phyloP scores from a whole-genome alignment of 306 rosid genomes.

The Acacia melanoxylon region DNA sequence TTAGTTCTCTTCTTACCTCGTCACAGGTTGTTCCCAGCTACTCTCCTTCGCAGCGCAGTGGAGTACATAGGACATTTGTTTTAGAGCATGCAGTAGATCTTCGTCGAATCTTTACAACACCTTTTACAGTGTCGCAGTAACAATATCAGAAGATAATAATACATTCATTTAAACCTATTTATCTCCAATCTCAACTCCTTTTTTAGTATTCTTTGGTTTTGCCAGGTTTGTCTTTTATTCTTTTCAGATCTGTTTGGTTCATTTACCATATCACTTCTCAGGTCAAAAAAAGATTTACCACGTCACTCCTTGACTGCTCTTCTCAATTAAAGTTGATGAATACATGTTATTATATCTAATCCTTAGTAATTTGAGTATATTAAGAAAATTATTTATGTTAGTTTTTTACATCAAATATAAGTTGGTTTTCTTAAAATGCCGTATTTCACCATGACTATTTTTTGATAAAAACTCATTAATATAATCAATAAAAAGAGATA shows the following conservation, averaged over 20 bases:
- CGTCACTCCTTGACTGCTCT: background rate
- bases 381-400: too few species aligned
- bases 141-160: conserved; percentile 14
- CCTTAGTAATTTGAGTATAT: too few species aligned
- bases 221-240: background rate
- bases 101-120: background rate
- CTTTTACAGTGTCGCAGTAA: conserved; percentile 27
- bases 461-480: too few species aligned
- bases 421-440: too few species aligned
- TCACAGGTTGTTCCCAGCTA: conserved; percentile 23
- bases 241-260: background rate
- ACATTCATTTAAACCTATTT: background rate
- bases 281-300: too few species aligned
- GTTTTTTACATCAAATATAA: too few species aligned
- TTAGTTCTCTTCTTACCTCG: conserved; percentile 18
- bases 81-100: conserved; percentile 10
- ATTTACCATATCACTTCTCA: background rate
- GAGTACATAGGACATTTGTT: background rate
- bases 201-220: background rate
- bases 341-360: too few species aligned
- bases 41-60: background rate
- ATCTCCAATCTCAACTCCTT: background rate
- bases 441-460: fast-evolving
- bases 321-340: background rate
- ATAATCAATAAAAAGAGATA: too few species aligned